Conservation (phyloP, 192 early-diverging fungal genomes). For the Geosiphon pyriformis region DNA sequence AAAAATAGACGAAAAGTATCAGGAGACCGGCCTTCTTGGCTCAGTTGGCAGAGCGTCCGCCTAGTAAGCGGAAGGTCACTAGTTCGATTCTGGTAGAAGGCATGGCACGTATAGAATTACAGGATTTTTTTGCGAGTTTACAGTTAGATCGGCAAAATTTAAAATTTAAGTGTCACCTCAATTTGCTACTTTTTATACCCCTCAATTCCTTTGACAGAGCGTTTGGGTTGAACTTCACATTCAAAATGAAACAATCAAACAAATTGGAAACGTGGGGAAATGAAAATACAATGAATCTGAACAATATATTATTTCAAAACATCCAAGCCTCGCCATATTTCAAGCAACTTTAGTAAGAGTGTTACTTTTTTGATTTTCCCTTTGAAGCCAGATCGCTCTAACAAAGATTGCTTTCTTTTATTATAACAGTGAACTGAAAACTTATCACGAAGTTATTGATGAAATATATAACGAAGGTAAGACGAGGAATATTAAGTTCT, state of each 20-base stretch:
- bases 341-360: constrained; percentile 59
- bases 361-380: neutral
- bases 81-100: constrained; percentile 38
- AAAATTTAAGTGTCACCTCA: no score
- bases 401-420: no score
- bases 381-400: no score
- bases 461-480: constrained; percentile 67
- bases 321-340: constrained; percentile 74
- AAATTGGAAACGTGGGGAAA: constrained; percentile 67
- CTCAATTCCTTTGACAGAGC: no score
- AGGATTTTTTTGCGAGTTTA: no score
- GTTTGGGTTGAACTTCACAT: no score
- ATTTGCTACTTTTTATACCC: no score
- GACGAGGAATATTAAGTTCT: no score
- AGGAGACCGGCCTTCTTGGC: constrained; percentile 39
- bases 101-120: no score
- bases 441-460: constrained; percentile 72
- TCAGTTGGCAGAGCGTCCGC: constrained; percentile 39
- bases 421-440: constrained; percentile 64
- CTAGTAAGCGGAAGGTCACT: constrained; percentile 38
- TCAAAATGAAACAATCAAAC: constrained; percentile 34
- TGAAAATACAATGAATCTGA: constrained; percentile 77
- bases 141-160: no score
- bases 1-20: no score
- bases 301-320: constrained; percentile 63